A percentile compares a stretch with the other conserved stretches of the same genome.
Conservation (phyloP, 1,284 basidiomycete genomes). For the Tilletia caries region DNA sequence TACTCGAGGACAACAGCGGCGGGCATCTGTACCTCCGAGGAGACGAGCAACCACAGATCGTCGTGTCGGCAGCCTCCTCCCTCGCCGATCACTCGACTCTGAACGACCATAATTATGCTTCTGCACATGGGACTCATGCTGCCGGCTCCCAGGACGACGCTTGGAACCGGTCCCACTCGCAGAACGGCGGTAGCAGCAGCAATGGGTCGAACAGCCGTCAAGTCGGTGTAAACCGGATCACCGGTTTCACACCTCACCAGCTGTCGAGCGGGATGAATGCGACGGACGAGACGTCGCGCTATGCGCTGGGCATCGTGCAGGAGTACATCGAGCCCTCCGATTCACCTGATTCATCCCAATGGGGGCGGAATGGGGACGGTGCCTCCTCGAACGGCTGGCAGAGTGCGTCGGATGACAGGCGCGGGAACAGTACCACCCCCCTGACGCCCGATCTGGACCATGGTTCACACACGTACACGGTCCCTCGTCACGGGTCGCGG, state of each 20-base stretch:
- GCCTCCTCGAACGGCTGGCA: no score
- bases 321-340: background rate
- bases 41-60: conserved; percentile 4
- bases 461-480: background rate
- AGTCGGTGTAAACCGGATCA: background rate
- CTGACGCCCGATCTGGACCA: background rate
- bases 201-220: background rate
- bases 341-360: background rate
- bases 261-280: no score
- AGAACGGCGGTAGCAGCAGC: background rate
- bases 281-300: conserved; percentile 3
- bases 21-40: background rate
- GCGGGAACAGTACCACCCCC: no score
- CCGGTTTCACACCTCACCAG: conserved; percentile 2
- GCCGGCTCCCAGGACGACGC: background rate
- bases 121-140: background rate
- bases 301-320: conserved; percentile 7
- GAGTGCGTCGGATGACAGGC: no score
- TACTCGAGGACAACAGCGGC: background rate
- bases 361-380: no score
- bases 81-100: background rate
- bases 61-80: conserved; percentile 6
- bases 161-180: background rate
- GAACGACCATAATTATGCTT: background rate
- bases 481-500: background rate